These are phyloP conservation scores for Aspergillus tubingensis DNA, from an alignment of 2,329 filamentous ascomycete species.

Conservation along the genomic window DNA sequence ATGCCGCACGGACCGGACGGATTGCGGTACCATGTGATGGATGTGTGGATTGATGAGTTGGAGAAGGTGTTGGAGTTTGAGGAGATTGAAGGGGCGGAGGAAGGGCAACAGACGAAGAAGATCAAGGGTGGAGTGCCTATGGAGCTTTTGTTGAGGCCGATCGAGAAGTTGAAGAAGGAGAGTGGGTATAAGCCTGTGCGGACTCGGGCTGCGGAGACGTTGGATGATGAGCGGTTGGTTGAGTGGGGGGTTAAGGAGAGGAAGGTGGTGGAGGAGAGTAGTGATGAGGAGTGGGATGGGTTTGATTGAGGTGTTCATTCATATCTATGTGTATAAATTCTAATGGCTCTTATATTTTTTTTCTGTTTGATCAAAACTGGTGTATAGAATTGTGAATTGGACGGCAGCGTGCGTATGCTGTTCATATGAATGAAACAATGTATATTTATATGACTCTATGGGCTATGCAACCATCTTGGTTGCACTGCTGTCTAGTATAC, in stretches of 20 bases:
- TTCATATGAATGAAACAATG: background rate
- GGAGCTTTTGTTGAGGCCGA: conserved; percentile 46
- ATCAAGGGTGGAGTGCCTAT: conserved; percentile 36
- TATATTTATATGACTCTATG: conserved; percentile 1
- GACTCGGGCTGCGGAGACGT: conserved; percentile 66
- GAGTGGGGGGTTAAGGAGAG: conserved; percentile 55
- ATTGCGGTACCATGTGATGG: conserved; percentile 79
- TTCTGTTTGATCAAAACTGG: background rate
- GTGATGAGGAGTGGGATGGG: conserved; percentile 66
- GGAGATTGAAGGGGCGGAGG: conserved; percentile 35
- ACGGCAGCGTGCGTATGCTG: background rate
- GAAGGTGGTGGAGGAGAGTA: conserved; percentile 47
- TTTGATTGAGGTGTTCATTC: conserved; percentile 50
- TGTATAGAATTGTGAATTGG: background rate
- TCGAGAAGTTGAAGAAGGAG: conserved; percentile 47
- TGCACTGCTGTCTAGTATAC: background rate
- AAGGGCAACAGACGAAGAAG: conserved; percentile 32
- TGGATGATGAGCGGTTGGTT: conserved; percentile 73
- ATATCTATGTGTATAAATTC: background rate
- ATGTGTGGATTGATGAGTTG: conserved; percentile 89
- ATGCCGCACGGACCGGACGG: conserved; percentile 73
- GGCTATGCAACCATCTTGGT: background rate
- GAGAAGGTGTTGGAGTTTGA: conserved; percentile 65
- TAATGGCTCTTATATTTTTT: background rate
- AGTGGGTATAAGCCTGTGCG: conserved; percentile 73